Evolutionary conservation across 2,329 filamentous ascomycete species (phyloP).

Genomic region (Xylariaceae sp.): DNA sequence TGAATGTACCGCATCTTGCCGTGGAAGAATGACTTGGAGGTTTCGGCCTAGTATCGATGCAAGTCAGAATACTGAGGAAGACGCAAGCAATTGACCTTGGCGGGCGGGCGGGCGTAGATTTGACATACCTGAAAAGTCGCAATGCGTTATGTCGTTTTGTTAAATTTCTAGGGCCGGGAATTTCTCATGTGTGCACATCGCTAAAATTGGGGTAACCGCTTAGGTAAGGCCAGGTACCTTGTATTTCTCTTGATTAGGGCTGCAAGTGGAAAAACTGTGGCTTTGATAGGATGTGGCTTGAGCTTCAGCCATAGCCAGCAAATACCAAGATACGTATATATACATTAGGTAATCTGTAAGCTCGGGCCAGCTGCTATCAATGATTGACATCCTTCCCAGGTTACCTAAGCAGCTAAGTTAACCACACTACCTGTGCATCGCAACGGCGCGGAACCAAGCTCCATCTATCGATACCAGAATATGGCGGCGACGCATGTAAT

Average conservation of each 20-base stretch:
- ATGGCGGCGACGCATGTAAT: neutral
- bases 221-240: constrained; percentile 4
- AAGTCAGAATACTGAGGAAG: neutral
- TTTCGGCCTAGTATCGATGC: constrained; percentile 28
- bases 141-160: neutral
- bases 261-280: neutral
- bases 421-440: too few species aligned
- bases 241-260: constrained; percentile 17
- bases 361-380: neutral
- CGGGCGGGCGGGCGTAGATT: constrained; percentile 1
- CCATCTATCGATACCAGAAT: neutral
- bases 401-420: too few species aligned
- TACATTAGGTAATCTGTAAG: neutral
- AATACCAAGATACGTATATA: too few species aligned
- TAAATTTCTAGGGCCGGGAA: constrained; percentile 26
- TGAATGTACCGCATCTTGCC: constrained; percentile 99
- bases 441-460: neutral
- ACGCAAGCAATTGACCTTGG: neutral
- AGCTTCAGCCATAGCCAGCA: constrained; percentile 12
- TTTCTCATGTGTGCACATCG: constrained; percentile 35
- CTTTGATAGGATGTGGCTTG: neutral
- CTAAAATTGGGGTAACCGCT: constrained; percentile 34
- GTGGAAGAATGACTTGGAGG: constrained; percentile 47
- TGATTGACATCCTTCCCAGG: too few species aligned
- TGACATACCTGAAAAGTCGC: constrained; percentile 25